A percentile compares a stretch with the other conserved stretches of the same genome.
phyloP scores from a whole-genome alignment of 202 grass and related monocot genomes.

The Bolboschoenoplectus hybrid region DNA sequence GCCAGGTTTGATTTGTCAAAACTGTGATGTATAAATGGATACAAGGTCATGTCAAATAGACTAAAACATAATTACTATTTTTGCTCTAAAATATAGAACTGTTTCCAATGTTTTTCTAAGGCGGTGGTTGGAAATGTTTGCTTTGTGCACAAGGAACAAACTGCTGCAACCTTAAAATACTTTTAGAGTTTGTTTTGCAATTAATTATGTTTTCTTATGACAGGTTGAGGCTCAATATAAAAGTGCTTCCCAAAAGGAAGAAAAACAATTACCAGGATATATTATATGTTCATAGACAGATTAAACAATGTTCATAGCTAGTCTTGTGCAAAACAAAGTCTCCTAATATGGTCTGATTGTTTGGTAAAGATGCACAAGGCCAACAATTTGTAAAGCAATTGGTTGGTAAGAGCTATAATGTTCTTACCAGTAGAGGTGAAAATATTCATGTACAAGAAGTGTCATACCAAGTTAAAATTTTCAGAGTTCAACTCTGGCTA shows the following conservation, averaged over 20 bases:
- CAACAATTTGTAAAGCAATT: not conserved
- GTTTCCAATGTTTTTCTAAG: not conserved
- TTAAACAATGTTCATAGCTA: constrained; percentile 9
- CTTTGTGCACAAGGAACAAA: constrained; percentile 27
- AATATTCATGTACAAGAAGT: not conserved
- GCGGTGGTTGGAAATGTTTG: constrained; percentile 27
- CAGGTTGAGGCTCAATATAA: not conserved
- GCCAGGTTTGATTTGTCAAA: constrained; percentile 22
- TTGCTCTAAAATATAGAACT: not conserved
- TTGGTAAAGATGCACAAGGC: not conserved
- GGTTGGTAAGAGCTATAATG: not conserved
- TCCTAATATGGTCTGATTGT: constrained; percentile 3
- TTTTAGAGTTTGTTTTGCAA: not conserved
- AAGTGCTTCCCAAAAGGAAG: not conserved
- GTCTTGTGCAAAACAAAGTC: not conserved
- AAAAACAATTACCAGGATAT: not conserved
- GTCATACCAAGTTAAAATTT: not conserved
- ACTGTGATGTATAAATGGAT: not conserved
- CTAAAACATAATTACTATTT: constrained; percentile 24
- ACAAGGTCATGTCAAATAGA: not conserved
- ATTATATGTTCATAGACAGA: not conserved
- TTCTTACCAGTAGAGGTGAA: not conserved
- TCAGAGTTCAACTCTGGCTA: not conserved
- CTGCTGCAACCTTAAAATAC: not conserved
- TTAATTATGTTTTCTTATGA: not conserved